Base-by-base conservation (phyloP, 2,329 filamentous ascomycete genomes). In the Lachnellula hyalina region DNA sequence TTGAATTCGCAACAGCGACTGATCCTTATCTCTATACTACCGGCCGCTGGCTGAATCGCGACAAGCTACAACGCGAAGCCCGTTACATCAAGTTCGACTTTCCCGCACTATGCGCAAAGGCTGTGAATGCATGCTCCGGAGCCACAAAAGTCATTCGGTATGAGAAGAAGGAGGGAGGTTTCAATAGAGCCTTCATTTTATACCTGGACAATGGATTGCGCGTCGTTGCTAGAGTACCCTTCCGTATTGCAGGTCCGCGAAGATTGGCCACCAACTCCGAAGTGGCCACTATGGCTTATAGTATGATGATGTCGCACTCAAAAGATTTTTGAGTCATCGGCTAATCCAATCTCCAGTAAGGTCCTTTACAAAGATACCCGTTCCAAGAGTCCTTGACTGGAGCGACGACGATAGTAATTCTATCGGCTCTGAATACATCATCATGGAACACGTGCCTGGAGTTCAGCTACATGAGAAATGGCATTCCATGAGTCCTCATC, bases 121-220 rank as follows among this genome's bases (percentile, higher is more conserved):
- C 72, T 12, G 55, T 75, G 35, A 64, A 68, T 45, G 59, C 73
- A 36, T 72, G 67, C 57, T 70, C 70, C 38, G 68, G 65, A 41
- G 71, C 73, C 40, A 64, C 36, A 12, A 60, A 59, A 9, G 66
- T 77, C 41, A 55, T 54, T 51, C 62, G 53, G 15, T 75, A 64
- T 55, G 64, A 71, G 49, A 77, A 77, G 63, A 67, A 70, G 48
- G 74, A 77, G 65, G 73, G 75, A 5, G 69, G 71, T 2, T 76
- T 71, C 56, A 77, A 76, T 53, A 63, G 72, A 60, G 72, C 72
- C 25, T 76, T 77, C 49, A 66, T 75, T 36, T 71, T 77, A 52
- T 65, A 64, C 17, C 66, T 72, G 41, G 62, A 77, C 47, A 70
- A 73, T 62, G 69, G 52, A 7, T 63, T 63, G 57, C 61, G 59